Evolutionary conservation across 169 alveolate species (phyloP).

Genomic region (Cryptosporidium sp.): DNA sequence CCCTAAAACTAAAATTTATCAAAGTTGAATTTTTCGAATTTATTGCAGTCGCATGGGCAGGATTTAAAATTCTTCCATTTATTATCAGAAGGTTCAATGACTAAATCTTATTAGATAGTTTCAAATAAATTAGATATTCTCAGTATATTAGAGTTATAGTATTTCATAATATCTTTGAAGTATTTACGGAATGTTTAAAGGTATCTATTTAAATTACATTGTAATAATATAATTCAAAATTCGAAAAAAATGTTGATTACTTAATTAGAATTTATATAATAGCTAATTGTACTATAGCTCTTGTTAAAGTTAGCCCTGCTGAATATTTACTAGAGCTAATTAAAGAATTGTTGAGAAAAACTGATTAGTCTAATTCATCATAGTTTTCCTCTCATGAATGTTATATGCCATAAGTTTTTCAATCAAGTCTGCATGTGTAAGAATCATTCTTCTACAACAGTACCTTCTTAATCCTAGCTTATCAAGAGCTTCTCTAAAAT

Average conservation of each 20-base stretch:
- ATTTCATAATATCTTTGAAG: background rate
- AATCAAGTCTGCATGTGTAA: conserved; percentile 98
- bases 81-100: background rate
- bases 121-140: background rate
- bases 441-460: conserved; percentile 96
- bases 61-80: conserved; percentile 43
- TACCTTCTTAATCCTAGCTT: conserved; percentile 91
- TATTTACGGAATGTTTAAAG: background rate
- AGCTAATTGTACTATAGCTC: conserved; percentile 1
- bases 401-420: conserved; percentile 97
- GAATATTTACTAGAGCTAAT: background rate
- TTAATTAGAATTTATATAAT: background rate
- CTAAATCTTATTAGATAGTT: background rate
- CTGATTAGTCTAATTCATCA: background rate
- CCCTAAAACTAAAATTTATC: background rate
- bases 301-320: background rate
- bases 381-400: conserved; percentile 80
- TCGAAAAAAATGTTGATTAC: background rate
- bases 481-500: conserved; percentile 92
- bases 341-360: background rate
- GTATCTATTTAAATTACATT: too few species aligned
- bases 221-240: background rate
- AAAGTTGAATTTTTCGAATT: background rate
- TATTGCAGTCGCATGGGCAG: conserved; percentile 58
- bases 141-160: background rate